phyloP scores from a whole-genome alignment of 2,329 filamentous ascomycete species.

The Colletotrichum sublineola region DNA sequence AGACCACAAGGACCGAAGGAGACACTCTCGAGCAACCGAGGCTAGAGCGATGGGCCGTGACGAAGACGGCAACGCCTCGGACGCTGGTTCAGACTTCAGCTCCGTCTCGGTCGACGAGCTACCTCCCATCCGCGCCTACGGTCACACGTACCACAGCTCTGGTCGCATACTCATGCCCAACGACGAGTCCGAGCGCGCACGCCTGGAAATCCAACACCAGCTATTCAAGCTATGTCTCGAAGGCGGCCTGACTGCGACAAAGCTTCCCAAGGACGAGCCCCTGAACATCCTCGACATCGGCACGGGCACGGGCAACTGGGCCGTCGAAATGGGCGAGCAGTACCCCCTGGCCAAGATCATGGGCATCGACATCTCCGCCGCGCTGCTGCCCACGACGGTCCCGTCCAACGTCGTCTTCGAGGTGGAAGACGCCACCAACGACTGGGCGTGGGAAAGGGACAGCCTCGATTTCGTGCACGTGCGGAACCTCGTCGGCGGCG shows the following conservation, averaged over 20 bases:
- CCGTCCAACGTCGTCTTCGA: conserved; percentile 72
- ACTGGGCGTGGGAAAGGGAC: conserved; percentile 51
- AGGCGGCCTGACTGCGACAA: conserved; percentile 50
- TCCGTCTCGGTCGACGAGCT: conserved; percentile 51
- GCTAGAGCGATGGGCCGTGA: conserved; percentile 1
- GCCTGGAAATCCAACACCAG: conserved; percentile 51
- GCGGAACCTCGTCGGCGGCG: conserved; percentile 59
- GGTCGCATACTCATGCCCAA: conserved; percentile 52
- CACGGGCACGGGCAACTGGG: conserved; percentile 59
- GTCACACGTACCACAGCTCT: conserved; percentile 54
- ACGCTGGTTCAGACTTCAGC: conserved; percentile 49
- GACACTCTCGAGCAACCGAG: conserved; percentile 20
- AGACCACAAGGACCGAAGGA: conserved; percentile 28
- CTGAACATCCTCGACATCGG: conserved; percentile 58
- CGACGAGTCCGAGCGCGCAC: conserved; percentile 51
- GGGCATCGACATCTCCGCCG: conserved; percentile 57
- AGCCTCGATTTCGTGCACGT: conserved; percentile 59
- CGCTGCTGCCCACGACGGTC: conserved; percentile 58
- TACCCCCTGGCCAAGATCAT: conserved; percentile 57
- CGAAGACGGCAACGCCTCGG: conserved; percentile 47
- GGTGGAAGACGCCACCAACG: conserved; percentile 69
- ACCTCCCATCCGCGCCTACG: conserved; percentile 52
- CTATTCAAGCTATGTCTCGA: conserved; percentile 53
- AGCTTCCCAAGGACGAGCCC: conserved; percentile 45
- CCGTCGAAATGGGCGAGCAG: conserved; percentile 56